A percentile compares a stretch with the other conserved stretches of the same genome.
These are phyloP conservation scores for Lactarius vividus DNA, from an alignment of 768 basidiomycete species.

Conservation along the genomic window DNA sequence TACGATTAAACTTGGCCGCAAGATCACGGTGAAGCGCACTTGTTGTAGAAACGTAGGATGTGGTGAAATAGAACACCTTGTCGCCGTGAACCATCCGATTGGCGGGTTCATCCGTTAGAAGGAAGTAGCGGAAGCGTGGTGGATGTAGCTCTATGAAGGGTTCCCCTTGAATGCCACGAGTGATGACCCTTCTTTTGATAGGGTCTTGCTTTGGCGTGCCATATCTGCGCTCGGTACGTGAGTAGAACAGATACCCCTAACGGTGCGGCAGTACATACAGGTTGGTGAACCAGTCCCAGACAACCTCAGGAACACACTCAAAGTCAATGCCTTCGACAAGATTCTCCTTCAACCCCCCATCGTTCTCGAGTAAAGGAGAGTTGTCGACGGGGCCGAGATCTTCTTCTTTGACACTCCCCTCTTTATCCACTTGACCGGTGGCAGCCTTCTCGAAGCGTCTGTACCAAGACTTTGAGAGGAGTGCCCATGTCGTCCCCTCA, in stretches of 20 bases:
- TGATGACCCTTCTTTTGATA: slow-evolving; percentile 66
- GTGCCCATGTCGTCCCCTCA: slow-evolving; percentile 74
- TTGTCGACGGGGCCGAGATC: slow-evolving; percentile 79
- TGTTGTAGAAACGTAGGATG: slow-evolving; percentile 54
- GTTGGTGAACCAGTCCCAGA: slow-evolving; percentile 62
- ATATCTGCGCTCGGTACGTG: slow-evolving; percentile 54
- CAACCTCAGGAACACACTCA: slow-evolving; percentile 69
- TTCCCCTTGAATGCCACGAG: slow-evolving; percentile 49
- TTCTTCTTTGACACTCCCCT: slow-evolving; percentile 56
- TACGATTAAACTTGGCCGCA: slow-evolving; percentile 26
- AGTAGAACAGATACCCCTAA: slow-evolving; percentile 8
- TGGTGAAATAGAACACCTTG: slow-evolving; percentile 38
- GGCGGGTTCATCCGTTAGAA: slow-evolving; percentile 35
- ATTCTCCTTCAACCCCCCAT: slow-evolving; percentile 45
- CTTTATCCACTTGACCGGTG: slow-evolving; percentile 65
- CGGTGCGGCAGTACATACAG: slow-evolving; percentile 53
- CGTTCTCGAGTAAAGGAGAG: slow-evolving; percentile 54
- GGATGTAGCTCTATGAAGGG: slow-evolving; percentile 70
- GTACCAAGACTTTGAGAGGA: slow-evolving; percentile 72
- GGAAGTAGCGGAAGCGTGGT: slow-evolving; percentile 57
- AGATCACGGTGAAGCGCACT: slow-evolving; percentile 36
- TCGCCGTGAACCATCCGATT: slow-evolving; percentile 32
- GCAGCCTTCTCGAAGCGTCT: slow-evolving; percentile 73
- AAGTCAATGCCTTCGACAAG: slow-evolving; percentile 65
- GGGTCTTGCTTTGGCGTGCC: slow-evolving; percentile 51